These are phyloP conservation scores for Saccharomyces hybrid DNA, from an alignment of 1,139 yeast species.

Conservation along the genomic window DNA sequence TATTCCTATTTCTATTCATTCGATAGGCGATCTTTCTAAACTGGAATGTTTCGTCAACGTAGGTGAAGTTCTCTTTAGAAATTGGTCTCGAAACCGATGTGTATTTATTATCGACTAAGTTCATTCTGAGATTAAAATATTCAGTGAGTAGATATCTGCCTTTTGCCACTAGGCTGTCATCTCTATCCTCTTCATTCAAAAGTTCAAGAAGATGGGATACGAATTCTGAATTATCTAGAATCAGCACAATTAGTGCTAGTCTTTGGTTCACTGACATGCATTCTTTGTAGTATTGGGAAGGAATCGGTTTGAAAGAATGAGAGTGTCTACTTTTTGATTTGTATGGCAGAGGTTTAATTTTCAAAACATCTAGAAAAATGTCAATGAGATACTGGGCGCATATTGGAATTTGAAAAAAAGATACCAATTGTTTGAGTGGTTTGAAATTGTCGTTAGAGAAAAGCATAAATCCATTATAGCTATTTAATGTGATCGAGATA, in stretches of 20 bases:
- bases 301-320: conserved; percentile 17
- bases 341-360: conserved; percentile 59
- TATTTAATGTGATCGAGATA: conserved; percentile 53
- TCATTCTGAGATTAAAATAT: conserved; percentile 47
- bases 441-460: conserved; percentile 52
- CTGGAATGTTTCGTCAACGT: conserved; percentile 32
- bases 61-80: conserved; percentile 1
- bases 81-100: conserved; percentile 10
- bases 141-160: conserved; percentile 60
- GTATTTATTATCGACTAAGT: conserved; percentile 33
- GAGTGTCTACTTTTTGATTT: conserved; percentile 21
- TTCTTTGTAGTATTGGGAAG: conserved; percentile 29
- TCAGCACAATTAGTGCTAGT: conserved; percentile 48
- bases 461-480: conserved; percentile 71
- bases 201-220: conserved; percentile 43
- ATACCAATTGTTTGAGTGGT: conserved; percentile 51
- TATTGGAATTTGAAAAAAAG: conserved; percentile 55
- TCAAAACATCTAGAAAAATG: conserved; percentile 58
- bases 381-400: conserved; percentile 64
- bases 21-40: conserved; percentile 42
- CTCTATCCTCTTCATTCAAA: conserved; percentile 39
- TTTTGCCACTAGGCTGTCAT: conserved; percentile 38
- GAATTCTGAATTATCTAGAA: conserved; percentile 52
- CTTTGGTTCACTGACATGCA: conserved; percentile 46
- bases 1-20: conserved; percentile 35